These are phyloP conservation scores for Talaromyces islandicus DNA, from an alignment of 2,329 filamentous ascomycete species.

Conservation along the genomic window DNA sequence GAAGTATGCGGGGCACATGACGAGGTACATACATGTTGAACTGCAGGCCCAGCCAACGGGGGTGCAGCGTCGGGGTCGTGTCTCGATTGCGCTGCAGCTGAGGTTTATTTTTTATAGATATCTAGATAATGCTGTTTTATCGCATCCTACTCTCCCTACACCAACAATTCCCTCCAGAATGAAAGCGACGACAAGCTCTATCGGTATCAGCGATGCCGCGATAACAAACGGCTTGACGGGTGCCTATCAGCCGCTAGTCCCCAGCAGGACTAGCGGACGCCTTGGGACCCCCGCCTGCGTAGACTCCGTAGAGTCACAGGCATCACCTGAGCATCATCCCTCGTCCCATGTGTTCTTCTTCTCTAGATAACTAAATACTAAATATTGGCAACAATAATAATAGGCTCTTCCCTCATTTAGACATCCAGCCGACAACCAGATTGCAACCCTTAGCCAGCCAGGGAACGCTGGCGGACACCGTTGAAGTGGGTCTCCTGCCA, in stretches of 20 bases:
- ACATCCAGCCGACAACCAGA: no score
- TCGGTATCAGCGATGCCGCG: background rate
- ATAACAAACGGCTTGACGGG: conserved; percentile 5
- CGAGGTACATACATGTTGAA: background rate
- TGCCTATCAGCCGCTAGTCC: conserved; percentile 4
- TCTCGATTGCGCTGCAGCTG: background rate
- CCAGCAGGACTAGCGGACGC: background rate
- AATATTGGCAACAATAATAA: background rate
- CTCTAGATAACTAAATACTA: background rate
- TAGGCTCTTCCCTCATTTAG: background rate
- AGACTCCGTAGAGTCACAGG: background rate
- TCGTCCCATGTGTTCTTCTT: no score
- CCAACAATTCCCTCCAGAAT: background rate
- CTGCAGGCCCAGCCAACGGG: background rate
- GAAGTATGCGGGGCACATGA: conserved; percentile 13
- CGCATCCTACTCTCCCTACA: background rate
- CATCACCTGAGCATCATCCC: background rate
- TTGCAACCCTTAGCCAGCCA: background rate
- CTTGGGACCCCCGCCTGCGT: background rate
- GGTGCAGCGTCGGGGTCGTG: background rate
- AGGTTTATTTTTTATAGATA: background rate
- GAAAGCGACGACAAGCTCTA: background rate
- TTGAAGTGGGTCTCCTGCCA: background rate
- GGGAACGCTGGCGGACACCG: background rate
- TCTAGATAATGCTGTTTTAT: background rate